Percentiles rank a stretch among this genome's conserved stretches.
Evolutionary conservation across 768 basidiomycete genomes (phyloP).

Genomic region (Russula vinacea): DNA sequence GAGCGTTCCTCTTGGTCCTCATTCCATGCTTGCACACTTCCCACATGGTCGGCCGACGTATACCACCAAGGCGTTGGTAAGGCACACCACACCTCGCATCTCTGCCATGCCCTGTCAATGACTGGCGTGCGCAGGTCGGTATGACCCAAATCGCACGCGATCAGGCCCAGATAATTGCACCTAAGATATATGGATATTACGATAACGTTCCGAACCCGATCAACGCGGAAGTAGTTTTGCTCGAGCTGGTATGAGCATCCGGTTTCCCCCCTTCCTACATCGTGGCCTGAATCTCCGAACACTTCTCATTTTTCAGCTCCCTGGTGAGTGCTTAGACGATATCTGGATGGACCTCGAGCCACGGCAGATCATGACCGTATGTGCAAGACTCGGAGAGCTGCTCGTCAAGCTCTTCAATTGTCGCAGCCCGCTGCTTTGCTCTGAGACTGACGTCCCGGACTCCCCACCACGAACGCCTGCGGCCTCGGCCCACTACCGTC

Average conservation of each 20-base stretch:
- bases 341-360: slow-evolving; percentile 33
- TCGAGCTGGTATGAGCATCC: slow-evolving; percentile 34
- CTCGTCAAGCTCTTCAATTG: slow-evolving; percentile 34
- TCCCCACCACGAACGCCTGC: slow-evolving; percentile 26
- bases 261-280: neutral
- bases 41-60: slow-evolving; percentile 34
- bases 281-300: slow-evolving; percentile 16
- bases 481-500: slow-evolving; percentile 20
- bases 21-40: slow-evolving; percentile 36
- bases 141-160: slow-evolving; percentile 34
- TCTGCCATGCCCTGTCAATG: slow-evolving; percentile 4
- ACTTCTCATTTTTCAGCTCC: slow-evolving; percentile 29
- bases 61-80: slow-evolving; percentile 36
- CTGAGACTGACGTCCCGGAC: slow-evolving; percentile 32
- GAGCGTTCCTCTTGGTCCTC: slow-evolving; percentile 35
- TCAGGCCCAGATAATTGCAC: slow-evolving; percentile 31
- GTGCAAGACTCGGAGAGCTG: slow-evolving; percentile 33
- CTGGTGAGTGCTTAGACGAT: slow-evolving; percentile 33
- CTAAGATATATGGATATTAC: slow-evolving; percentile 36
- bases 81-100: slow-evolving; percentile 8
- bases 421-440: slow-evolving; percentile 32
- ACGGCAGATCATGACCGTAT: slow-evolving; percentile 31
- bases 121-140: slow-evolving; percentile 32
- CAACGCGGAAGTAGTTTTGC: slow-evolving; percentile 36
- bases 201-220: slow-evolving; percentile 35